These are phyloP conservation scores for Diophrys appendiculata DNA, from an alignment of 73 alveolate species.

Conservation along the genomic window DNA sequence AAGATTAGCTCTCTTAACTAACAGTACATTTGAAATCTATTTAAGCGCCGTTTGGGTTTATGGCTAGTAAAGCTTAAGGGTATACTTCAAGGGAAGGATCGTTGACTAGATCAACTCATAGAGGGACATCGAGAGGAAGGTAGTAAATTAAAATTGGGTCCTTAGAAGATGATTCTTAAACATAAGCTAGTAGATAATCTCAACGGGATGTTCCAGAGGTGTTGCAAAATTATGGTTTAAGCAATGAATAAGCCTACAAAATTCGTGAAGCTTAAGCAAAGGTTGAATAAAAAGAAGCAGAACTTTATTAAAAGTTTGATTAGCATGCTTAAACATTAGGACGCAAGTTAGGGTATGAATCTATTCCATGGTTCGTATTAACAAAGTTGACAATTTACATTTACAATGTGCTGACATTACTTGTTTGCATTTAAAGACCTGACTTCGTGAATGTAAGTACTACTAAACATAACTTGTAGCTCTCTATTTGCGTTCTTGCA, in stretches of 20 bases:
- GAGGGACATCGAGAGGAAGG: too few species aligned
- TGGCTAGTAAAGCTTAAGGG: conserved; percentile 14
- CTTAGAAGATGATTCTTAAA: too few species aligned
- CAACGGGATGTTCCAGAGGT: too few species aligned
- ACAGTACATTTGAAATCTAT: conserved; percentile 10
- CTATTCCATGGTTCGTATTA: conserved; percentile 52
- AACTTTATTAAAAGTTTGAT: conserved; percentile 24
- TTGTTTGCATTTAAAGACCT: conserved; percentile 31
- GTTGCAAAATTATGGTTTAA: background rate
- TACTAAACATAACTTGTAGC: too few species aligned
- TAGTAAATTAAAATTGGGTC: too few species aligned
- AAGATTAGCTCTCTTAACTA: conserved; percentile 10
- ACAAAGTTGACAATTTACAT: conserved; percentile 27
- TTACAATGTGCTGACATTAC: conserved; percentile 37
- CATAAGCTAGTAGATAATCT: too few species aligned
- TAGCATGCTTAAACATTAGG: conserved; percentile 29
- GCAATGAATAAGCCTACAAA: background rate
- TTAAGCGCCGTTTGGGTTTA: conserved; percentile 42
- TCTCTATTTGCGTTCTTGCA: conserved; percentile 43
- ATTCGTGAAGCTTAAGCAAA: background rate
- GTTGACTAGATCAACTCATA: too few species aligned
- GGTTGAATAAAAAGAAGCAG: conserved; percentile 7
- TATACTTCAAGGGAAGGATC: too few species aligned
- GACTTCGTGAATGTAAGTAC: conserved; percentile 55
- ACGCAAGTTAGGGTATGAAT: conserved; percentile 31